Percentiles rank a stretch among this genome's conserved stretches.
Conservation (phyloP, 2,329 filamentous ascomycete species). For the Pseudogymnoascus sp. region DNA sequence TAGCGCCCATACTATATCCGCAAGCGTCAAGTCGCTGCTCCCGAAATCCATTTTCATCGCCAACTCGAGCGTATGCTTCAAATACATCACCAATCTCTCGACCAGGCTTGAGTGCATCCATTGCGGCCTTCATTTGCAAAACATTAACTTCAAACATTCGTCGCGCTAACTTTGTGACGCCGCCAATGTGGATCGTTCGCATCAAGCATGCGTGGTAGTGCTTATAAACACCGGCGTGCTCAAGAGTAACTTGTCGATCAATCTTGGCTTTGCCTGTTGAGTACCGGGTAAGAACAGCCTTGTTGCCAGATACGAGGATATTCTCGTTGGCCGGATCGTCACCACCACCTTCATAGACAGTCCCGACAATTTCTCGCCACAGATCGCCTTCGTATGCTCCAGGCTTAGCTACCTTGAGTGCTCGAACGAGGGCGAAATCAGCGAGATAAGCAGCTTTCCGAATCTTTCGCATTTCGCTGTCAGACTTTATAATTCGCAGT, state of each 20-base stretch:
- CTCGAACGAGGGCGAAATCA: conserved; percentile 28
- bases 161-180: conserved; percentile 19
- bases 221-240: conserved; percentile 28
- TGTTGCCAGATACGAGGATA: conserved; percentile 28
- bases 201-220: conserved; percentile 29
- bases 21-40: conserved; percentile 26
- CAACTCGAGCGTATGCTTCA: conserved; percentile 24
- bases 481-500: conserved; percentile 28
- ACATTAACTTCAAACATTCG: conserved; percentile 24
- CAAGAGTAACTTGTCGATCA: conserved; percentile 27
- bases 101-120: conserved; percentile 24
- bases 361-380: conserved; percentile 28
- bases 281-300: conserved; percentile 27
- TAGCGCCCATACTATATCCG: conserved; percentile 26
- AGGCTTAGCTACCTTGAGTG: conserved; percentile 28
- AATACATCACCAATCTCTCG: conserved; percentile 25
- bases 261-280: conserved; percentile 26
- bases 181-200: conserved; percentile 24
- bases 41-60: conserved; percentile 26
- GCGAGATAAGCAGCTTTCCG: conserved; percentile 29
- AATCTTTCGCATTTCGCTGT: conserved; percentile 25
- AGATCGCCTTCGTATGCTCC: conserved; percentile 29
- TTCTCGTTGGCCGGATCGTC: conserved; percentile 30
- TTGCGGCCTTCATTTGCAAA: conserved; percentile 23
- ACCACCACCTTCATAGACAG: conserved; percentile 29